These are phyloP conservation scores for Cyanophora paradoxa DNA, from an alignment of 78 protist species.

Conservation along the genomic window DNA sequence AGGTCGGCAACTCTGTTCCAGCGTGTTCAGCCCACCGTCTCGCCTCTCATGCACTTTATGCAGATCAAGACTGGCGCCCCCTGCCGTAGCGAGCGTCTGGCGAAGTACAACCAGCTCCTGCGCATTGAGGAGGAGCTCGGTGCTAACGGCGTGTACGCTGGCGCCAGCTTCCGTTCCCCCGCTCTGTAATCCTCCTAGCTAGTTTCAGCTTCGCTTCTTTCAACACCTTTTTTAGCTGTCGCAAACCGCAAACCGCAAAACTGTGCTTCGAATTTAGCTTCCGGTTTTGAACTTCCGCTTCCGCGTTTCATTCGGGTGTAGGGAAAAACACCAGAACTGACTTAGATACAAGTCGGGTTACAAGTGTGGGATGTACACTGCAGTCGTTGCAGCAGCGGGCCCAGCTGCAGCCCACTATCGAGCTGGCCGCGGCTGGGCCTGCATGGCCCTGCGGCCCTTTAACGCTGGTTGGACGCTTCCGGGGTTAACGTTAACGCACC, in stretches of 20 bases:
- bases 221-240: background rate
- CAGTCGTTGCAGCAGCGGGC: no score
- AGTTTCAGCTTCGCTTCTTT: background rate
- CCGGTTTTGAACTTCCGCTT: no score
- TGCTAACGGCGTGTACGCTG: constrained; percentile 3
- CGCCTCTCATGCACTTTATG: background rate
- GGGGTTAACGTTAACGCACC: no score
- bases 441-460: no score
- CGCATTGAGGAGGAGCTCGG: constrained; percentile 82
- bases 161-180: constrained; percentile 9
- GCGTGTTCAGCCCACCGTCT: background rate
- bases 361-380: no score
- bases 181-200: background rate
- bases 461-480: no score
- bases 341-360: no score
- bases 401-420: no score
- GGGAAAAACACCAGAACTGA: no score
- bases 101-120: constrained; percentile 98
- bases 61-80: constrained; percentile 99
- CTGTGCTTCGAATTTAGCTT: no score
- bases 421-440: no score
- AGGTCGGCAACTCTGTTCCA: constrained; percentile 21
- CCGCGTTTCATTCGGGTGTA: no score
- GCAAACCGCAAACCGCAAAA: background rate
- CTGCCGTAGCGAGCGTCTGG: constrained; percentile 91